Percentiles rank a stretch among this genome's conserved stretches.
Evolutionary conservation across 768 basidiomycete genomes (phyloP).

Genomic region (Mycena epipterygia): DNA sequence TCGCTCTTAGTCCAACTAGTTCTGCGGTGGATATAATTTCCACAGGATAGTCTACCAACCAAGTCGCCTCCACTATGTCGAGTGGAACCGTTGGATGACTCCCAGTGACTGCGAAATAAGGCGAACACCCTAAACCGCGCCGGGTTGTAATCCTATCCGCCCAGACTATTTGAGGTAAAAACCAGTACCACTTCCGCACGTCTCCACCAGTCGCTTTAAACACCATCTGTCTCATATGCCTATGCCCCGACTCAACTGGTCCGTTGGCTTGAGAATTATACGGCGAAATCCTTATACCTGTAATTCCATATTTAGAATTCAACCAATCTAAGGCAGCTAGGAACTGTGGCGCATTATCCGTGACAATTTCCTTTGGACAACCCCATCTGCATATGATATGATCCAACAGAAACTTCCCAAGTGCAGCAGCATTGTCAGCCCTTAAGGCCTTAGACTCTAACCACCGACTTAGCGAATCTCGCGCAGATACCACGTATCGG

Average conservation of each 20-base stretch:
- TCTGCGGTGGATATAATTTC: slow-evolving; percentile 33
- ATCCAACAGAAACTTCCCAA: slow-evolving; percentile 26
- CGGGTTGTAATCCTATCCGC: slow-evolving; percentile 18
- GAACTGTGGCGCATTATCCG: too few species aligned
- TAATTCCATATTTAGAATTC: too few species aligned
- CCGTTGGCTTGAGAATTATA: slow-evolving; percentile 22
- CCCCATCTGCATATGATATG: not conserved
- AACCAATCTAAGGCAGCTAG: too few species aligned
- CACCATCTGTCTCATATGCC: not conserved
- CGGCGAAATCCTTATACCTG: not conserved
- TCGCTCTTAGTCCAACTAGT: slow-evolving; percentile 38
- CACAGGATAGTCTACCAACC: slow-evolving; percentile 40
- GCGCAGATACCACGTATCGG: slow-evolving; percentile 41
- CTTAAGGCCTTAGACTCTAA: slow-evolving; percentile 44
- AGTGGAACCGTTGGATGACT: slow-evolving; percentile 47
- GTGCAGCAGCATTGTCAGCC: slow-evolving; percentile 55
- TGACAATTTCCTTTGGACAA: too few species aligned
- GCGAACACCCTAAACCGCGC: slow-evolving; percentile 4
- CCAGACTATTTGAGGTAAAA: slow-evolving; percentile 7
- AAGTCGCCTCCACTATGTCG: slow-evolving; percentile 44
- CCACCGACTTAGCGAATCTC: slow-evolving; percentile 36
- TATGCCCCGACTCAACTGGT: not conserved
- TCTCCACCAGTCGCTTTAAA: slow-evolving; percentile 2
- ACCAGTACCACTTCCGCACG: slow-evolving; percentile 20
- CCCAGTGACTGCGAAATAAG: slow-evolving; percentile 30